These are phyloP conservation scores for Xylariaceae sp. DNA, from an alignment of 2,329 filamentous ascomycete genomes.

Conservation along the genomic window DNA sequence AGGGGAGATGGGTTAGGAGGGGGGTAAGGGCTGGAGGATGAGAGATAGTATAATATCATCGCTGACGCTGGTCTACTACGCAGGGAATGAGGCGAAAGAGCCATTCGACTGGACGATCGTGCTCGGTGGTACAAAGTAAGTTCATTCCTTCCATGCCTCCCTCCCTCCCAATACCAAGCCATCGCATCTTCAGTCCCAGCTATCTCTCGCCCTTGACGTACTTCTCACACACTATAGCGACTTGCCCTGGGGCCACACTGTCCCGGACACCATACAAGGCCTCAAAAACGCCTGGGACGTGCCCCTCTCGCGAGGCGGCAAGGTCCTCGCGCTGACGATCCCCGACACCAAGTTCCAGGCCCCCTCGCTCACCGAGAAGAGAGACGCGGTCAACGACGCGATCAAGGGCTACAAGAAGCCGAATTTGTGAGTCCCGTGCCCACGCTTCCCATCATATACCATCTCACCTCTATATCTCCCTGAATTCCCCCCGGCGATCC, in stretches of 20 bases:
- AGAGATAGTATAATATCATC: too few relatives aligned
- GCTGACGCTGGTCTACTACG: too few relatives aligned
- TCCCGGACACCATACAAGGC: conserved; percentile 41
- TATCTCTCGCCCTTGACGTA: too few relatives aligned
- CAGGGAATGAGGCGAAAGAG: conserved; percentile 8
- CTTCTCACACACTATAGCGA: conserved; percentile 35
- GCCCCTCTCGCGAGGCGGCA: conserved; percentile 43
- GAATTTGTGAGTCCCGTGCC: conserved; percentile 44
- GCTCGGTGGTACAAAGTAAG: conserved; percentile 60
- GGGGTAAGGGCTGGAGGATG: too few relatives aligned
- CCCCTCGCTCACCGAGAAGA: conserved; percentile 27
- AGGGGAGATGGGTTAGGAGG: too few relatives aligned
- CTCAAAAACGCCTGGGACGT: conserved; percentile 49
- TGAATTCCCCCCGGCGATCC: not conserved
- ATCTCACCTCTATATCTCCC: not conserved
- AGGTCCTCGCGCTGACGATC: conserved; percentile 60
- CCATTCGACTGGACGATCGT: conserved; percentile 54
- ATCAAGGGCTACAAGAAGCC: conserved; percentile 46
- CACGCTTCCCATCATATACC: too few relatives aligned
- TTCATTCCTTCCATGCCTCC: not conserved
- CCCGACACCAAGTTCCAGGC: conserved; percentile 42
- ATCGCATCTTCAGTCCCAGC: too few relatives aligned
- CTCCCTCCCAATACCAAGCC: too few relatives aligned
- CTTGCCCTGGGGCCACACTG: conserved; percentile 35
- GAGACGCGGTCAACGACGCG: conserved; percentile 45